Percentiles rank a stretch among this genome's conserved stretches.
These are phyloP conservation scores for Scleromitrula shiraiana DNA, from an alignment of 2,329 filamentous ascomycete species.

Conservation along the genomic window DNA sequence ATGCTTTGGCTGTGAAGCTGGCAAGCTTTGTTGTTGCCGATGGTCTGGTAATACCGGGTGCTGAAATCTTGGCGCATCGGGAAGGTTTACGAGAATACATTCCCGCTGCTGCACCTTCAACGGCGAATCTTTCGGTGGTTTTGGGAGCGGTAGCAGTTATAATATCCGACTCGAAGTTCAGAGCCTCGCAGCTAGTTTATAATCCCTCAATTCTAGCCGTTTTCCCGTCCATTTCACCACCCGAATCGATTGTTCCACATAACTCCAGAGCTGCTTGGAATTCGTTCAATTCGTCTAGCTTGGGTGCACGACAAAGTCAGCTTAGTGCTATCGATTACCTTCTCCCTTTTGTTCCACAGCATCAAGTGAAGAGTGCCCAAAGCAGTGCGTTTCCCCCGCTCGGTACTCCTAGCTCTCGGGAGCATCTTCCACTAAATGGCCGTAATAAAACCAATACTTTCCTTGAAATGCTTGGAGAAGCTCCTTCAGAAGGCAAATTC, in stretches of 20 bases:
- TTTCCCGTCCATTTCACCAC: slow-evolving; percentile 46
- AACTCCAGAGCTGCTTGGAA: slow-evolving; percentile 44
- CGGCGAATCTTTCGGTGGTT: slow-evolving; percentile 56
- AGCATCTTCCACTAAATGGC: slow-evolving; percentile 28
- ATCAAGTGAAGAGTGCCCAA: slow-evolving; percentile 32
- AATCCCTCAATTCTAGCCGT: slow-evolving; percentile 62
- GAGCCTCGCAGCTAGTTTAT: slow-evolving; percentile 62
- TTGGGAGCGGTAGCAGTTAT: slow-evolving; percentile 72
- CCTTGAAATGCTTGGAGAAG: background rate
- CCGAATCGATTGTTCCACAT: slow-evolving; percentile 43
- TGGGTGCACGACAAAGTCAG: slow-evolving; percentile 28
- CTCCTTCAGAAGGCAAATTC: background rate
- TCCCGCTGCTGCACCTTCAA: slow-evolving; percentile 52
- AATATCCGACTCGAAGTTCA: slow-evolving; percentile 69
- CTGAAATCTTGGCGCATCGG: slow-evolving; percentile 45
- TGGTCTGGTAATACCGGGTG: slow-evolving; percentile 60
- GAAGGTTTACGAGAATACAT: slow-evolving; percentile 50
- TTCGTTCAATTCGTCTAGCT: slow-evolving; percentile 44
- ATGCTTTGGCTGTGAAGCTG: slow-evolving; percentile 67
- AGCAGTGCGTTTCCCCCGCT: slow-evolving; percentile 47
- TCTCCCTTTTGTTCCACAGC: slow-evolving; percentile 46
- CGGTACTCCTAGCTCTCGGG: slow-evolving; percentile 35
- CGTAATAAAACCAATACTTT: slow-evolving; percentile 10
- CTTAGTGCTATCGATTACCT: slow-evolving; percentile 57
- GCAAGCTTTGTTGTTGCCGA: slow-evolving; percentile 61